Evolutionary conservation across 2,329 filamentous ascomycete species (phyloP).

Genomic region (Cladosporium sp.): DNA sequence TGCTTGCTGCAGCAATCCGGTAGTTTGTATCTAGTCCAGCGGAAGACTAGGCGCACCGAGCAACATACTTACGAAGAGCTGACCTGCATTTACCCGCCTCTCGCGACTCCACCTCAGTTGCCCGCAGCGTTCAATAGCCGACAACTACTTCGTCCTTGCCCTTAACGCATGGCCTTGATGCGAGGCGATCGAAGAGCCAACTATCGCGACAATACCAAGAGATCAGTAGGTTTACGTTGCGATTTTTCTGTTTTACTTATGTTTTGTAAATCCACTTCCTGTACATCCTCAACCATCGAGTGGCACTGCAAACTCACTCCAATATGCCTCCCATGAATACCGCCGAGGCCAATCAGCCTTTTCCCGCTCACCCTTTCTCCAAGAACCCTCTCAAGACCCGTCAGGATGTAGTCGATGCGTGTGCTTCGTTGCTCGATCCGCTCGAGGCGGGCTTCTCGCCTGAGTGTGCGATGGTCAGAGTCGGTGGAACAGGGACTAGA

Average conservation of each 20-base stretch:
- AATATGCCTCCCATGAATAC: constrained; percentile 17
- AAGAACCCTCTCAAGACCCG: constrained; percentile 43
- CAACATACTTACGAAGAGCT: not conserved
- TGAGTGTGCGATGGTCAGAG: constrained; percentile 62
- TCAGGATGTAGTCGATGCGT: constrained; percentile 45
- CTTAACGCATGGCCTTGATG: not conserved
- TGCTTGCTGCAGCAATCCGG: not conserved
- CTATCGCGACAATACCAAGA: not conserved
- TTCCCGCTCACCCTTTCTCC: constrained; percentile 44
- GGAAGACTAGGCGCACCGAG: too few species aligned
- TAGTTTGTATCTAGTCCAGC: not conserved
- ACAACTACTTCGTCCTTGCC: not conserved
- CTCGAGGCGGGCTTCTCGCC: constrained; percentile 72
- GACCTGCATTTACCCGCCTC: constrained; percentile 1
- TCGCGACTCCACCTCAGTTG: not conserved
- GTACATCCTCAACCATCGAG: not conserved
- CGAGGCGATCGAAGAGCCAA: not conserved
- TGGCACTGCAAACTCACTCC: constrained; percentile 17
- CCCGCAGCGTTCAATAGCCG: constrained; percentile 14
- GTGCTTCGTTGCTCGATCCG: constrained; percentile 63
- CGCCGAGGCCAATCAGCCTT: constrained; percentile 44
- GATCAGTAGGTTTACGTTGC: not conserved
- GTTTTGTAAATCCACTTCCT: not conserved
- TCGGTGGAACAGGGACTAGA: constrained; percentile 70
- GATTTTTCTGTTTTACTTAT: not conserved